These are phyloP conservation scores for Thymus quinquecostatus DNA, from an alignment of 257 asterid species.

Conservation along the genomic window DNA sequence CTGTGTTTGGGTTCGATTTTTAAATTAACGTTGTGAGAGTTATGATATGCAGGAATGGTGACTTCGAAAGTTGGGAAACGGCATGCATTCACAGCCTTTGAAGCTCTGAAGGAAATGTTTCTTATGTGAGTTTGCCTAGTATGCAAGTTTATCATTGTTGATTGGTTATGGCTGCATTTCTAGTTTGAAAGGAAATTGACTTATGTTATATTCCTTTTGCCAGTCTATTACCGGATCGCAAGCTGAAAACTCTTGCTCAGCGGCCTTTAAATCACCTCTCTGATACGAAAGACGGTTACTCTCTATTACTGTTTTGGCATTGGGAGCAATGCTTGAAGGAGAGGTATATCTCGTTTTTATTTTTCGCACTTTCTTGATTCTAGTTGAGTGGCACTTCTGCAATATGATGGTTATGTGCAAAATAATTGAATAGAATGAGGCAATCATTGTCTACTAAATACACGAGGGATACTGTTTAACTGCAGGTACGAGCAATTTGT, in stretches of 20 bases:
- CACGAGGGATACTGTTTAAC: conserved; percentile 8
- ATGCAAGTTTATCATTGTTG: neutral
- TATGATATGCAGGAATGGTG: conserved; percentile 84
- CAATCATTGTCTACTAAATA: conserved; percentile 2
- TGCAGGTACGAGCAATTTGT: conserved; percentile 79
- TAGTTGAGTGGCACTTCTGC: neutral
- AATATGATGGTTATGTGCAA: neutral
- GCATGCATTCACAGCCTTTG: conserved; percentile 90
- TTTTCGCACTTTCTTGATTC: neutral
- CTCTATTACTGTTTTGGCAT: conserved; percentile 88
- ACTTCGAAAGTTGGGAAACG: conserved; percentile 93
- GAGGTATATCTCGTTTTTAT: conserved; percentile 50
- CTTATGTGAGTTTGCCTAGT: conserved; percentile 53
- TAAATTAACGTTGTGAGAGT: conserved; percentile 24
- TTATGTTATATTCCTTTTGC: conserved; percentile 29
- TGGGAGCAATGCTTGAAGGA: conserved; percentile 95
- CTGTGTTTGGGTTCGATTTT: neutral
- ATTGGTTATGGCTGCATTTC: neutral
- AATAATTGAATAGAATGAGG: neutral
- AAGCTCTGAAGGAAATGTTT: conserved; percentile 85
- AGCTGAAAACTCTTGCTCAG: conserved; percentile 78
- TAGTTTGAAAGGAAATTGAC: conserved; percentile 30
- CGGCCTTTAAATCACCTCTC: conserved; percentile 81
- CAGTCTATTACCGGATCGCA: conserved; percentile 91
- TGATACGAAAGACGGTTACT: conserved; percentile 83